Base-by-base conservation (phyloP, 805 yeast species). In the Candida endomychidarum region DNA sequence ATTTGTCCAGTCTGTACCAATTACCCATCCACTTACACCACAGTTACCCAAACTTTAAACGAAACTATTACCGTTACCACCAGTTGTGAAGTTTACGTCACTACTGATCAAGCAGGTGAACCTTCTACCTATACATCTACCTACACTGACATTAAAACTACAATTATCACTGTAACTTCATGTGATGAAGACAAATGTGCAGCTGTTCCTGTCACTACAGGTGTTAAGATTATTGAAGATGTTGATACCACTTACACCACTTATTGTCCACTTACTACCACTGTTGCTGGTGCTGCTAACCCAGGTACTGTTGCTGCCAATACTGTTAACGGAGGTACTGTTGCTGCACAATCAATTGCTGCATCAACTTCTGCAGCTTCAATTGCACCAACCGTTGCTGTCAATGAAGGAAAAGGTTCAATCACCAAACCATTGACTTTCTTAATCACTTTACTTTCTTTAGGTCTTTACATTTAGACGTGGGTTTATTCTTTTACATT, bases 151-250 rank as follows among this genome's bases (percentile, higher is more conserved):
- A 7, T 17, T 8, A 17, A 17, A 10, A 60, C 67, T 30, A 60
- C 67, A n/a, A 60, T 61, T 24, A 45, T 62, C 23, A 63, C 69
- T 38, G 48, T 62, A 43, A 64, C 71, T 28, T 60, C 69, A 17
- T 67, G 72, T 50, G 49, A 53, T 8, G 56, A 58, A 43, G 39
- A 61, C 53, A 49, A 44, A 40, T 67, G 72, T 50, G 24, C 45
- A 5, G 44, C 45, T 22, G 52, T 44, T 26, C 53, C 63, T 25
- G 63, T 60, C 28, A 61, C 66, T 47, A 61, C 68, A 36, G 67
- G 66, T 21, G 14, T 37, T 3, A 32, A 40, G 34, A 21, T 18
- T 17, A 15, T n/a, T 41, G 35, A 37, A 18, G 42, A 41, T 12
- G 48, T 41, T 25, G 40, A 42, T 33, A 54, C 64, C 26, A 49